Evolutionary conservation across 73 alveolate genomes (phyloP), one percentile per base, ranked within the genome.

Genomic region (Paramecium tetraurelia): DNA sequence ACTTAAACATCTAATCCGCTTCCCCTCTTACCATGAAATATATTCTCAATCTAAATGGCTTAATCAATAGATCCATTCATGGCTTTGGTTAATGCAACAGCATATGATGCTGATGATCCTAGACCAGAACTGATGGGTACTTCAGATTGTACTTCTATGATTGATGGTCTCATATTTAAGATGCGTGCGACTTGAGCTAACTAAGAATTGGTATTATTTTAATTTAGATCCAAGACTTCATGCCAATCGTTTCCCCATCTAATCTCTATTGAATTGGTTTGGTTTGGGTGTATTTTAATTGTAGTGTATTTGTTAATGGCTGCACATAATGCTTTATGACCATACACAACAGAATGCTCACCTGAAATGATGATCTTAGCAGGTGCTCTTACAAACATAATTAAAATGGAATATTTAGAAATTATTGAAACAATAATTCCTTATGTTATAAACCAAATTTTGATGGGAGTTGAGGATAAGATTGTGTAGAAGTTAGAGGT

Each of bases 71-170:
- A 18, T 43, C 33, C 72, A 21, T 48, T 48, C 18, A 80, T 24
- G 10, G 46, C 90, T 80, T 80, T 80, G 8, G 76, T 8, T 24
- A 80, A 11, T n/a, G 35, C 46, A 11, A 80, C 70, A 14, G 90
- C 76, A n/a, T 22, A 80, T 22, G 90, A 33, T 20, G 90, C 90
- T 43, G 90, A 80, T 20, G 90, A 80, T 80, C 76, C 76, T 35
- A 80, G 18, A 12, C 90, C 90, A 38, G 90, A 41, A 31, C 63
- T 24, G 11, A 11, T 59, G 11, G 90, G 76, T 14, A 80, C 72
- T 22, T 43, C 72, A 41, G 90, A 43, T 16, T 72, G 33, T 20
- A 72, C 35, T 36, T 33, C 35, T 12, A 72, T 36, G 4, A 72
- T 29, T 9, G 20, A 38, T 36, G 86, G 35, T 35, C 16, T 31